phyloP scores from a whole-genome alignment of 306 rosid species.

The Trichosanthes truncata region DNA sequence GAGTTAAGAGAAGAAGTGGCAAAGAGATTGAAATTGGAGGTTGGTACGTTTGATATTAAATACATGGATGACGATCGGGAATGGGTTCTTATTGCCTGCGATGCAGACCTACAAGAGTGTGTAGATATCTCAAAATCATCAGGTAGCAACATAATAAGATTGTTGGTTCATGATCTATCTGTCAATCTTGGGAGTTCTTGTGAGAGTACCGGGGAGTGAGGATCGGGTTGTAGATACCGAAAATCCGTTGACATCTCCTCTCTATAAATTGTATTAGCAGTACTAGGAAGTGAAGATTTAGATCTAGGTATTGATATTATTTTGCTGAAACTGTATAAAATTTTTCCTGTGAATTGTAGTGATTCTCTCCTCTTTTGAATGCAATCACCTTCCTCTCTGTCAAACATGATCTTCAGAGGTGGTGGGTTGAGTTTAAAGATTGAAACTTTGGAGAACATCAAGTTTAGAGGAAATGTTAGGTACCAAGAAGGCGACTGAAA shows the following conservation, averaged over 20 bases:
- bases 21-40: slow-evolving; percentile 60
- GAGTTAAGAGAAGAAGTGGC: slow-evolving; percentile 59
- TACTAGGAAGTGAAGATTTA: not conserved
- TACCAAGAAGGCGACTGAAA: not conserved
- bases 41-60: slow-evolving; percentile 63
- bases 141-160: slow-evolving; percentile 55
- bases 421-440: not conserved
- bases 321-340: slow-evolving; percentile 8
- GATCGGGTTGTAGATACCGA: not conserved
- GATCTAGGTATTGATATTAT: slow-evolving; percentile 12
- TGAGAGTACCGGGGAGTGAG: slow-evolving; percentile 50
- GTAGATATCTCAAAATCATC: slow-evolving; percentile 49
- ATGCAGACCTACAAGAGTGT: slow-evolving; percentile 78
- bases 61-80: slow-evolving; percentile 77
- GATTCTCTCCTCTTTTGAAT: not conserved
- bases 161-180: slow-evolving; percentile 46
- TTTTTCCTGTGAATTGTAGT: not conserved
- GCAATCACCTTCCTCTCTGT: not conserved
- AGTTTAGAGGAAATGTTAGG: not conserved
- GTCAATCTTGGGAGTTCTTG: slow-evolving; percentile 63
- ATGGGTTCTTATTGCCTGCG: slow-evolving; percentile 80
- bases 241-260: not conserved
- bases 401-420: not conserved
- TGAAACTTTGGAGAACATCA: not conserved
- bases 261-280: slow-evolving; percentile 1